These are phyloP conservation scores for Tuber brumale DNA, from an alignment of 495 filamentous ascomycete species.

Conservation along the genomic window DNA sequence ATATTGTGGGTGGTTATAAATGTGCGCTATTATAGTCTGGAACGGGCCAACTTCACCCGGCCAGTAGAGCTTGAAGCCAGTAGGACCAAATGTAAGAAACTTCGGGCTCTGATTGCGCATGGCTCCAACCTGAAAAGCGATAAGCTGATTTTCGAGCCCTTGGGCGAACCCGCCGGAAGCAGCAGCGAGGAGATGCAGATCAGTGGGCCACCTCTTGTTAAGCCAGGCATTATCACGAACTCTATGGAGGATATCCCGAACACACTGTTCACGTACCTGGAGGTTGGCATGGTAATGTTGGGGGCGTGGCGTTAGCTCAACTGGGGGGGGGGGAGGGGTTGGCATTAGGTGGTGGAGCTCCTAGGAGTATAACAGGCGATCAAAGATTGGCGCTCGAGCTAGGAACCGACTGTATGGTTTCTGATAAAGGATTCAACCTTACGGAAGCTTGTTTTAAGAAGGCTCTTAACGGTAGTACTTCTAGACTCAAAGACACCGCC, in stretches of 20 bases:
- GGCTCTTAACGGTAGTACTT: slow-evolving; percentile 42
- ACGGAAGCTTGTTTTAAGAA: slow-evolving; percentile 48
- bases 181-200: slow-evolving; percentile 48
- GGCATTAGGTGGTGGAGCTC: slow-evolving; percentile 52
- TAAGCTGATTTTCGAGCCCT: slow-evolving; percentile 54
- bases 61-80: slow-evolving; percentile 50
- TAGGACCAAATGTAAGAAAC: slow-evolving; percentile 52
- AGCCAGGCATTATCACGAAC: slow-evolving; percentile 48
- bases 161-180: slow-evolving; percentile 54
- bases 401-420: slow-evolving; percentile 48
- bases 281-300: slow-evolving; percentile 49
- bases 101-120: slow-evolving; percentile 57
- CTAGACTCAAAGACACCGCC: slow-evolving; percentile 49
- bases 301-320: slow-evolving; percentile 41
- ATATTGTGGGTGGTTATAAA: slow-evolving; percentile 54
- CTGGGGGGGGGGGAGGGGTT: slow-evolving; percentile 44
- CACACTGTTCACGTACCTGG: slow-evolving; percentile 46
- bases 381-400: slow-evolving; percentile 40
- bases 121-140: slow-evolving; percentile 53
- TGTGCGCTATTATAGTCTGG: slow-evolving; percentile 57
- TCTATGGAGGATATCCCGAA: slow-evolving; percentile 48
- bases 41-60: slow-evolving; percentile 54
- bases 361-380: slow-evolving; percentile 46
- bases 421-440: slow-evolving; percentile 48
- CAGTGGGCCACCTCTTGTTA: slow-evolving; percentile 41